These are phyloP conservation scores for Phytophthora foliorum DNA, from an alignment of 352 stramenopile species.

Conservation along the genomic window DNA sequence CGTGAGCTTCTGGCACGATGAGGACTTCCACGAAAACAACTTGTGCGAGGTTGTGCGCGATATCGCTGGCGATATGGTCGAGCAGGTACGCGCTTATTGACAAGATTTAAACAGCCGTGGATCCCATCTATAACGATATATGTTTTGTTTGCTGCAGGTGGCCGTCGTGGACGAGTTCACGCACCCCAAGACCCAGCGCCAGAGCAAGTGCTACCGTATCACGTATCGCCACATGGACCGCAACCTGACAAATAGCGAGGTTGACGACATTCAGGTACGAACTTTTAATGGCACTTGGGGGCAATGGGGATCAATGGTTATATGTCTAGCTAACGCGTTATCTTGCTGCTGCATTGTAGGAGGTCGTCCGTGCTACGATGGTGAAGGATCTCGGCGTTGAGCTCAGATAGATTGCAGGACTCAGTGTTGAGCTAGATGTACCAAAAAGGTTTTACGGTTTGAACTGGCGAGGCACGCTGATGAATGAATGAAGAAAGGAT, in stretches of 20 bases:
- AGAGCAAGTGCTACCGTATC: constrained; percentile 98
- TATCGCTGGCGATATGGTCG: constrained; percentile 97
- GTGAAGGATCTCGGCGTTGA: constrained; percentile 87
- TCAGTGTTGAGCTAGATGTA: constrained; percentile 15
- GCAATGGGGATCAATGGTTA: not conserved
- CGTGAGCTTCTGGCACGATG: constrained; percentile 97
- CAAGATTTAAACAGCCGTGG: not conserved
- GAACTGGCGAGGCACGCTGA: not conserved
- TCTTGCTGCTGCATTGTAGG: constrained; percentile 29
- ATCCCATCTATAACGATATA: constrained; percentile 1
- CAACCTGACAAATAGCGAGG: constrained; percentile 98
- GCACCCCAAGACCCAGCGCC: constrained; percentile 96
- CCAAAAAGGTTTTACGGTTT: not conserved
- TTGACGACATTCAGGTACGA: constrained; percentile 96
- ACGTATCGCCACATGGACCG: constrained; percentile 99
- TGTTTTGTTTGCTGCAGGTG: constrained; percentile 33
- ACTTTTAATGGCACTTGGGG: not conserved
- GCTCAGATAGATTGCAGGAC: constrained; percentile 82
- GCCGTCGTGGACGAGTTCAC: constrained; percentile 97
- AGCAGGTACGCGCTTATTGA: constrained; percentile 71
- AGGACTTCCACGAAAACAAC: constrained; percentile 96
- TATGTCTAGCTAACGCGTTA: not conserved
- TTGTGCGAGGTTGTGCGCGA: constrained; percentile 97
- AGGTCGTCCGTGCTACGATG: constrained; percentile 81
- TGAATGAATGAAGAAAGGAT: not conserved